phyloP scores from a whole-genome alignment of 108 stramenopile species.

The Conticribra weissflogii region DNA sequence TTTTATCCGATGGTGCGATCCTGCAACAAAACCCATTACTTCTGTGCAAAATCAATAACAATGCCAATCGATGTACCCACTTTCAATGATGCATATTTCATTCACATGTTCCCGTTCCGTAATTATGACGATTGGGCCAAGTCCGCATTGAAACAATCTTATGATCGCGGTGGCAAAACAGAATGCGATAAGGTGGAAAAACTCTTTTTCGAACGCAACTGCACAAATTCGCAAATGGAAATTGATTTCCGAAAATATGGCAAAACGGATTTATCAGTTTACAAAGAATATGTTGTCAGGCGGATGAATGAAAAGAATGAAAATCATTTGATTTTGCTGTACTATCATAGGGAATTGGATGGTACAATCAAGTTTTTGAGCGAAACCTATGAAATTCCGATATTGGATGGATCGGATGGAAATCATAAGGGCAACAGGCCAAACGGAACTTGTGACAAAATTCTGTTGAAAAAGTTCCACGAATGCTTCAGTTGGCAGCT shows the following conservation, averaged over 20 bases:
- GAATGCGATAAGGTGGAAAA: constrained; percentile 10
- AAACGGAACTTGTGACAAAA: constrained; percentile 38
- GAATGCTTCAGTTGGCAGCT: constrained; percentile 38
- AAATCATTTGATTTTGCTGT: constrained; percentile 28
- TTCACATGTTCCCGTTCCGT: constrained; percentile 47
- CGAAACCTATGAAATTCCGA: constrained; percentile 18
- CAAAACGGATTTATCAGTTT: constrained; percentile 19
- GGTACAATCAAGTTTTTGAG: constrained; percentile 17
- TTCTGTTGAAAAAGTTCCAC: constrained; percentile 33
- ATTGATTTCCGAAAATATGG: constrained; percentile 41
- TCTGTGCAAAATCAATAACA: constrained; percentile 25
- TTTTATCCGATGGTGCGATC: constrained; percentile 16
- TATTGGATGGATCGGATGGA: constrained; percentile 26
- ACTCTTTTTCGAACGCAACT: constrained; percentile 4
- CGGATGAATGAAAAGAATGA: constrained; percentile 27
- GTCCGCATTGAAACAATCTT: constrained; percentile 38
- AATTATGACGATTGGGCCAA: constrained; percentile 37
- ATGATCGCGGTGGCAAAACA: constrained; percentile 24
- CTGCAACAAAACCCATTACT: constrained; percentile 29
- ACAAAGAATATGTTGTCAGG: constrained; percentile 15
- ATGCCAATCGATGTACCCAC: constrained; percentile 18
- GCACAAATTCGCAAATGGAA: constrained; percentile 25
- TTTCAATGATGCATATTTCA: constrained; percentile 11
- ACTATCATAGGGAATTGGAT: constrained; percentile 33
- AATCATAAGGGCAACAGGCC: constrained; percentile 18